phyloP scores from a whole-genome alignment of 768 basidiomycete species.

The Kondoa subrosea region DNA sequence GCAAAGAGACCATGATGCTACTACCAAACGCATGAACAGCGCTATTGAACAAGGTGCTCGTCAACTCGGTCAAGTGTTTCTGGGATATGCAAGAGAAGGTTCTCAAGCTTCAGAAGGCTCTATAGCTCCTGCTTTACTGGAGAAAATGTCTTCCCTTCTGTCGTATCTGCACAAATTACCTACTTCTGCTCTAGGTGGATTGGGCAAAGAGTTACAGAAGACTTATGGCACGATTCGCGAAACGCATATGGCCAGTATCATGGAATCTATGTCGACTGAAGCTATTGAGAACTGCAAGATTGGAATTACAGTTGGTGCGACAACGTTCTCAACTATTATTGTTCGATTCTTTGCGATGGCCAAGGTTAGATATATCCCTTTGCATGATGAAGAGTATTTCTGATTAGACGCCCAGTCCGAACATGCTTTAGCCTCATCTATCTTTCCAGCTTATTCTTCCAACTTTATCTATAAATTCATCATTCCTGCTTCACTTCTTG shows the following conservation, averaged over 20 bases:
- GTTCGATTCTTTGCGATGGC: constrained; percentile 13
- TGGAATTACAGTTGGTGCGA: background rate
- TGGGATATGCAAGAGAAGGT: constrained; percentile 21
- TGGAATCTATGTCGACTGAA: constrained; percentile 21
- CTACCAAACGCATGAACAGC: constrained; percentile 15
- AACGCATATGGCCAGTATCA: constrained; percentile 20
- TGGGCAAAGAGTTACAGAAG: constrained; percentile 13
- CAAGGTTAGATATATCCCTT: constrained; percentile 14
- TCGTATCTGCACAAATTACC: constrained; percentile 20
- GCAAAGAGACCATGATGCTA: constrained; percentile 21
- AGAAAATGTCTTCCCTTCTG: constrained; percentile 20
- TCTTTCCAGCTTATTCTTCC: constrained; percentile 19
- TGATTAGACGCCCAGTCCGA: constrained; percentile 18
- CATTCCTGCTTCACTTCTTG: constrained; percentile 20
- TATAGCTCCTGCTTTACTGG: constrained; percentile 16
- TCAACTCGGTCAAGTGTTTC: constrained; percentile 10
- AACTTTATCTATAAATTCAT: constrained; percentile 19
- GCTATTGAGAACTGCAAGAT: constrained; percentile 16
- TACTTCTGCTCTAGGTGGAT: constrained; percentile 1
- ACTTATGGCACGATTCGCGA: constrained; percentile 20
- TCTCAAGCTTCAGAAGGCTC: constrained; percentile 16
- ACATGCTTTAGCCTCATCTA: constrained; percentile 19
- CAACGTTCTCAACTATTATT: background rate
- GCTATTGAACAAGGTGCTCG: constrained; percentile 13
- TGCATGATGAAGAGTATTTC: background rate